Base-by-base conservation (phyloP, 2,329 filamentous ascomycete species). In the Xylaria digitata region DNA sequence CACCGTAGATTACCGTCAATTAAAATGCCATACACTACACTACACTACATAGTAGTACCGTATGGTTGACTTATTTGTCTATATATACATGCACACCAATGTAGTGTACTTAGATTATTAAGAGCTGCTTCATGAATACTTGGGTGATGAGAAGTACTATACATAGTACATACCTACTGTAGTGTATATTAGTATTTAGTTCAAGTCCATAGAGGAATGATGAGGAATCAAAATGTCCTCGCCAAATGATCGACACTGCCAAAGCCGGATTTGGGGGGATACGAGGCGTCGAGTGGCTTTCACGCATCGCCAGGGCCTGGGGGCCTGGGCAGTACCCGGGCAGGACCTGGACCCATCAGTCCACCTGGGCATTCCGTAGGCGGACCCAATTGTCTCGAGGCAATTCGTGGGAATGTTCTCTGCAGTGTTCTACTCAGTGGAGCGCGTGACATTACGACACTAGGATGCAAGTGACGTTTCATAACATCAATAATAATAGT, bases 271-370 rank as follows among this genome's bases (percentile, higher is more conserved):
- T 34, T 32, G 34, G 45, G 45, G 45, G 58, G 57, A 61, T 58
- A 64, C 26, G 56, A 61, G 64, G 68, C 66, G 66, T 69, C 70
- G 63, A 61, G 71, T 68, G 66, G 69, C 68, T 68, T 72, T 52
- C 3, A 30, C 45, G 46, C 52, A 48, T 50, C 46, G 23, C 57
- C 48, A 23, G 46, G 46, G 23, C 21, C 45, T n/a, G n/a, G n/a
- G 46, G 46, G 23, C 21, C 26, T 26, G 26, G 26, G 26, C 26
- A 26, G 26, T 26, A 26, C 26, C 26, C 26, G 26, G 26, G 26
- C 48, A 23, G 46, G 21, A 13, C 21, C 45, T 37, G 11, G 34
- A 11, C 11, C 34, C 34, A 37, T 37, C 34, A 23, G 45, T 48
- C 21, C 19, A 48, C 11, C 19, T 48, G 26, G 26, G 26, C 26